Conservation (phyloP, 352 stramenopile genomes). For the Pythium aristosporum region DNA sequence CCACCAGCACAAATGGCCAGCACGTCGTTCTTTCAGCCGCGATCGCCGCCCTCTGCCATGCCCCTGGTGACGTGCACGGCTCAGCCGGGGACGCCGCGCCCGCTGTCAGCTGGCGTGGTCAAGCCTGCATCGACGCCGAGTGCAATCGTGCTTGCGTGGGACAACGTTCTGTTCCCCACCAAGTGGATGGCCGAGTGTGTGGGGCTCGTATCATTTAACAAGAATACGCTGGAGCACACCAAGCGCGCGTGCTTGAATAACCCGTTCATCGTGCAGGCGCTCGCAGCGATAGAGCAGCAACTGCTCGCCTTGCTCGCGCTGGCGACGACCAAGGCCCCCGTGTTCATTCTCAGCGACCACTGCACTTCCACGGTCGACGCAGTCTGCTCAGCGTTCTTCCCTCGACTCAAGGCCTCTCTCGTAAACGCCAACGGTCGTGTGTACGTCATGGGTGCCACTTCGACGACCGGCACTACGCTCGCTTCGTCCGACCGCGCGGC, state of each 20-base stretch:
- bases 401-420: conserved; percentile 19
- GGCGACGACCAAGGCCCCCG: conserved; percentile 4
- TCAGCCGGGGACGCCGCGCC: conserved; percentile 8
- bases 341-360: conserved; percentile 24
- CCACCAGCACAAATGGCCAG: conserved; percentile 1
- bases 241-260: conserved; percentile 16
- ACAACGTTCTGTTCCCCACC: conserved; percentile 29
- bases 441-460: conserved; percentile 6
- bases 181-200: conserved; percentile 25
- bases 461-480: not conserved
- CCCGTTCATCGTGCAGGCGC: conserved; percentile 20
- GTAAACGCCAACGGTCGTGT: conserved; percentile 7
- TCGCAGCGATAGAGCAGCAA: conserved; percentile 26
- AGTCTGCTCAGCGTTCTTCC: conserved; percentile 23
- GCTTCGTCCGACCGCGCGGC: not conserved
- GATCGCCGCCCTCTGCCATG: not conserved
- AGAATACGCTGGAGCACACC: conserved; percentile 14
- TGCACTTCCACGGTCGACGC: not conserved
- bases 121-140: not conserved
- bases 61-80: conserved; percentile 13
- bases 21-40: conserved; percentile 18
- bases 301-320: conserved; percentile 17
- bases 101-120: not conserved
- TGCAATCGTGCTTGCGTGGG: conserved; percentile 27
- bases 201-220: not conserved